These are phyloP conservation scores for Raddia distichophylla DNA, from an alignment of 176 grass and related monocot species.

Conservation along the genomic window DNA sequence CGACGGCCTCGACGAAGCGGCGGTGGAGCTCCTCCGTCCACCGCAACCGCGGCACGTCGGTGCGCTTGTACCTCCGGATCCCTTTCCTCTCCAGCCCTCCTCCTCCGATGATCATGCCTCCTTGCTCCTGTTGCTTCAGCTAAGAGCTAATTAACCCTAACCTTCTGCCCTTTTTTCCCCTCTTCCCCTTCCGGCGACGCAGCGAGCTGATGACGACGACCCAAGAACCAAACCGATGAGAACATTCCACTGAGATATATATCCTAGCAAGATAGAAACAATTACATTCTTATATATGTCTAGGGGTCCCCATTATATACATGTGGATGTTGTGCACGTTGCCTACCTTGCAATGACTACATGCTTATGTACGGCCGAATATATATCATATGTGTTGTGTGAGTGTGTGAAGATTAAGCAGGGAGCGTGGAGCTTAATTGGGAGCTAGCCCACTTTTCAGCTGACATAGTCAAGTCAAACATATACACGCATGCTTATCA, in stretches of 20 bases:
- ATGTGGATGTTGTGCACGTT: not conserved
- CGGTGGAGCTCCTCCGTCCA: slow-evolving; percentile 96
- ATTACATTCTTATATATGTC: too few relatives aligned
- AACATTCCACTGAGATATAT: not conserved
- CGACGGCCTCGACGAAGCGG: slow-evolving; percentile 72
- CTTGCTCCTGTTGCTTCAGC: not conserved
- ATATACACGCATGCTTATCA: slow-evolving; percentile 32
- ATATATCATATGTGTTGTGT: not conserved
- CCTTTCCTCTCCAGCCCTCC: slow-evolving; percentile 66
- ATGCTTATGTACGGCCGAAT: not conserved
- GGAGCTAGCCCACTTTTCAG: slow-evolving; percentile 31
- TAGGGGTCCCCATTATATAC: not conserved
- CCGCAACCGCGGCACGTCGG: slow-evolving; percentile 68
- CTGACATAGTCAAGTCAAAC: slow-evolving; percentile 90
- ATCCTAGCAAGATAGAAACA: not conserved
- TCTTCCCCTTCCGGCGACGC: not conserved
- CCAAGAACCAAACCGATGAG: not conserved
- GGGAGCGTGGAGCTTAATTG: not conserved
- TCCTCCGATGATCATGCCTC: slow-evolving; percentile 20
- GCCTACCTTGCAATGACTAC: not conserved
- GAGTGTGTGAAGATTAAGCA: slow-evolving; percentile 22
- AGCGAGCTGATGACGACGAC: not conserved
- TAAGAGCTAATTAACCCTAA: not conserved
- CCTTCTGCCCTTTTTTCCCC: not conserved
- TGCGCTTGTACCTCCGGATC: slow-evolving; percentile 83